phyloP scores from a whole-genome alignment of 2,329 filamentous ascomycete species.

The Aspergillus sp. region DNA sequence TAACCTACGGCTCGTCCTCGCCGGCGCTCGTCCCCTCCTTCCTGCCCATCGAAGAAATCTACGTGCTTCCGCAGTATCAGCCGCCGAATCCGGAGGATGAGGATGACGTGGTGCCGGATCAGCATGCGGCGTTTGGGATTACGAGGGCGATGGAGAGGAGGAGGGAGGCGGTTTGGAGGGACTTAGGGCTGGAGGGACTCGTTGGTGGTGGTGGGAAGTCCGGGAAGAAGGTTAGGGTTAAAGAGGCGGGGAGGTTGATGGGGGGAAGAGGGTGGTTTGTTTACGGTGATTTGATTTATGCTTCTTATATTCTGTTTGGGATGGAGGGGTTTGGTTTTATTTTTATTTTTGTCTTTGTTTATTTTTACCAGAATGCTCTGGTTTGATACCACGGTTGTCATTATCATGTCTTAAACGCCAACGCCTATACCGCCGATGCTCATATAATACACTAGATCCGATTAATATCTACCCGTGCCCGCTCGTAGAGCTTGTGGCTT shows the following conservation, averaged over 20 bases:
- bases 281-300: constrained; percentile 22
- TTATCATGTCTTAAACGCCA: no score
- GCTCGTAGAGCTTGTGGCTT: constrained; percentile 71
- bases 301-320: no score
- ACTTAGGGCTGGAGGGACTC: constrained; percentile 37
- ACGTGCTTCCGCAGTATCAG: constrained; percentile 56
- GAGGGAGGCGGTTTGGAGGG: constrained; percentile 53
- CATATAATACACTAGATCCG: constrained; percentile 54
- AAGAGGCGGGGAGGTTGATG: constrained; percentile 30
- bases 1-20: constrained; percentile 26
- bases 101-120: constrained; percentile 63
- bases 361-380: no score
- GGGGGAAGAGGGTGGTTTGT: constrained; percentile 34
- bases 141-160: constrained; percentile 55
- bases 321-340: no score
- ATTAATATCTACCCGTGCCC: constrained; percentile 81
- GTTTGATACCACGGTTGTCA: no score
- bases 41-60: constrained; percentile 56
- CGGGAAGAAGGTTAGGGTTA: constrained; percentile 17
- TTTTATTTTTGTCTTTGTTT: no score
- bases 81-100: constrained; percentile 63
- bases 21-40: constrained; percentile 35
- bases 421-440: constrained; percentile 14
- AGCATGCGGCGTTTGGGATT: constrained; percentile 64
- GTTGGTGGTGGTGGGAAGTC: constrained; percentile 2